A percentile compares a stretch with the other conserved stretches of the same genome.
Conservation (phyloP, 106 monocot species). For the Chionographis japonica region DNA sequence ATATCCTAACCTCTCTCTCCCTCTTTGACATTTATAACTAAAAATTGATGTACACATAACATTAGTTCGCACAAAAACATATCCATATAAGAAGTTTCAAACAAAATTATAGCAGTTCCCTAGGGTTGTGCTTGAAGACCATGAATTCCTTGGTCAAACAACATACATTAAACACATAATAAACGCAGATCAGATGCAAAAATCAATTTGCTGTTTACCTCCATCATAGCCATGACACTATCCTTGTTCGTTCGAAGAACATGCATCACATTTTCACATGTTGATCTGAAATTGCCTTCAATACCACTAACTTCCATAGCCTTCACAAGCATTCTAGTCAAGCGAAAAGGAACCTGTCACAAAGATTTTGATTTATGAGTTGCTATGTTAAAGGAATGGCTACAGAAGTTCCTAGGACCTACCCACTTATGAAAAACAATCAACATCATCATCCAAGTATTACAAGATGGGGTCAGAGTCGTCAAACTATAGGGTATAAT, state of each 20-base stretch:
- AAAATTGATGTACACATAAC: no score
- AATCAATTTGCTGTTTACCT: conserved; percentile 40
- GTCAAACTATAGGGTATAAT: no score
- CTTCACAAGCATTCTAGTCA: conserved; percentile 99
- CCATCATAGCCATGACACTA: conserved; percentile 99
- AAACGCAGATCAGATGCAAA: neutral
- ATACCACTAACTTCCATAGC: conserved; percentile 99
- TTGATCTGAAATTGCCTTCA: conserved; percentile 95
- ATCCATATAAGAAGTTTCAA: neutral
- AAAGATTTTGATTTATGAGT: neutral
- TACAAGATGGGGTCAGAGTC: no score
- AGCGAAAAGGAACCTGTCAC: conserved; percentile 88
- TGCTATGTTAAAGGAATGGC: neutral
- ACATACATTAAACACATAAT: neutral
- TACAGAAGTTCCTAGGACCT: no score
- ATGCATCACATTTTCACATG: conserved; percentile 99
- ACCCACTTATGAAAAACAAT: no score
- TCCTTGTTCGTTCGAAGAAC: conserved; percentile 94
- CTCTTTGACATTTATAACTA: no score
- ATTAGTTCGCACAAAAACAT: no score
- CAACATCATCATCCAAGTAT: no score
- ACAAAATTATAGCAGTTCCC: neutral
- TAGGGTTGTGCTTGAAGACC: neutral
- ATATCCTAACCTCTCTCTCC: no score
- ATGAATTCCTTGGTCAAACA: neutral